Conservation (phyloP, 352 stramenopile genomes). For the Phytopythium aichiense region DNA sequence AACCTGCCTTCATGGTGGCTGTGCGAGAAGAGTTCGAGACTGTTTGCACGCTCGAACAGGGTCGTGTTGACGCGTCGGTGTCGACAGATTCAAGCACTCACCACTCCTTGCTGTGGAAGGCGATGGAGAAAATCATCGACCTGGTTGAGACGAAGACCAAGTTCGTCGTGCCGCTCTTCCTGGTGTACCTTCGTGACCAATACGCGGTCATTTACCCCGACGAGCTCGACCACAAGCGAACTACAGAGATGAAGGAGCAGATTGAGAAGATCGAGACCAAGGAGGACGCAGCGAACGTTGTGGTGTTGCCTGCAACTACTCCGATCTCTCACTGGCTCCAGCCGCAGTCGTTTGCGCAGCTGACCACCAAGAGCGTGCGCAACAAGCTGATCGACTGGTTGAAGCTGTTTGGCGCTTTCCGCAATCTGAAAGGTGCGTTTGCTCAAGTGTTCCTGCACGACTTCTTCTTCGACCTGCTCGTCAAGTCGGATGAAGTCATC, state of each 20-base stretch:
- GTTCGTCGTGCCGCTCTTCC: conserved; percentile 84
- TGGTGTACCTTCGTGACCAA: conserved; percentile 78
- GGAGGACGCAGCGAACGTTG: background rate
- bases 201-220: conserved; percentile 74
- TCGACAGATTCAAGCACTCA: conserved; percentile 72
- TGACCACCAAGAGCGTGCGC: conserved; percentile 76
- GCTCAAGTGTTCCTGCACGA: conserved; percentile 70
- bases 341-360: conserved; percentile 24
- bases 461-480: conserved; percentile 86
- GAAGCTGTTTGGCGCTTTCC: conserved; percentile 78
- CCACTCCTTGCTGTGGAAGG: conserved; percentile 80
- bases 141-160: conserved; percentile 82
- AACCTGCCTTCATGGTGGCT: background rate
- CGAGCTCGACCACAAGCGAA: conserved; percentile 45
- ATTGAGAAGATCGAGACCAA: conserved; percentile 35
- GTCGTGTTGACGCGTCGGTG: conserved; percentile 30
- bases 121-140: conserved; percentile 65
- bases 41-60: conserved; percentile 55
- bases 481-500: conserved; percentile 86
- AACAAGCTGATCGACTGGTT: conserved; percentile 80
- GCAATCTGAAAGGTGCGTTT: conserved; percentile 86
- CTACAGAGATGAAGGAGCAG: conserved; percentile 40
- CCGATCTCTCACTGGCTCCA: conserved; percentile 15
- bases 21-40: conserved; percentile 36
- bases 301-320: background rate